These are phyloP conservation scores for Pisolithus tinctorius DNA, from an alignment of 768 basidiomycete genomes.

Conservation along the genomic window DNA sequence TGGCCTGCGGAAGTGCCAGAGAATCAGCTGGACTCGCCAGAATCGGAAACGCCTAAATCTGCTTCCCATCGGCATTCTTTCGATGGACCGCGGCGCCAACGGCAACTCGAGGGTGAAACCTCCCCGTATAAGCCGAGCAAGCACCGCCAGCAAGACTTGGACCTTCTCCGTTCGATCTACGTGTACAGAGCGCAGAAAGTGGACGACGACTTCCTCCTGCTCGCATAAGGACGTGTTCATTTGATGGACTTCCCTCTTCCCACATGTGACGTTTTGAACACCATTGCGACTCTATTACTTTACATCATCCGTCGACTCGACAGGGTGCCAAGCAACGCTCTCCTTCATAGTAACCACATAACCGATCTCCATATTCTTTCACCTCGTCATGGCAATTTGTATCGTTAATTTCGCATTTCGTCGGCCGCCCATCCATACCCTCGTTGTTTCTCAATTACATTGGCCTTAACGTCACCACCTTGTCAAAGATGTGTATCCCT, in stretches of 20 bases:
- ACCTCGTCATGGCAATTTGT: neutral
- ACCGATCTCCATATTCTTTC: neutral
- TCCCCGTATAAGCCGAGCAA: conserved; percentile 15
- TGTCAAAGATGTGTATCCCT: neutral
- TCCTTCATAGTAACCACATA: neutral
- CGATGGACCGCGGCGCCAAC: conserved; percentile 10
- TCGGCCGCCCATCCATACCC: neutral
- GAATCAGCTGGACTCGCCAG: conserved; percentile 19
- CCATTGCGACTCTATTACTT: neutral
- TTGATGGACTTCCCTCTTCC: neutral
- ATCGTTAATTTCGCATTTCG: neutral
- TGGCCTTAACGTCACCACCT: neutral
- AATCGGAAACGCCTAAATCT: conserved; percentile 15
- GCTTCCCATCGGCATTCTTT: conserved; percentile 12
- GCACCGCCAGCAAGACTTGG: conserved; percentile 33
- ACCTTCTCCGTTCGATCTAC: conserved; percentile 45
- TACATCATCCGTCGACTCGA: neutral
- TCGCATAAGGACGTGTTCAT: neutral
- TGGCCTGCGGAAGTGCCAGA: conserved; percentile 51
- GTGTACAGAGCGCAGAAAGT: conserved; percentile 47
- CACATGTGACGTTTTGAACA: neutral
- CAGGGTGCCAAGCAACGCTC: neutral
- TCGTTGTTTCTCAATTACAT: neutral
- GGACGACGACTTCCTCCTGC: conserved; percentile 22
- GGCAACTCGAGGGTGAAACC: conserved; percentile 4